phyloP scores from a whole-genome alignment of 2,329 filamentous ascomycete genomes.

The Lachnellula willkommii region DNA sequence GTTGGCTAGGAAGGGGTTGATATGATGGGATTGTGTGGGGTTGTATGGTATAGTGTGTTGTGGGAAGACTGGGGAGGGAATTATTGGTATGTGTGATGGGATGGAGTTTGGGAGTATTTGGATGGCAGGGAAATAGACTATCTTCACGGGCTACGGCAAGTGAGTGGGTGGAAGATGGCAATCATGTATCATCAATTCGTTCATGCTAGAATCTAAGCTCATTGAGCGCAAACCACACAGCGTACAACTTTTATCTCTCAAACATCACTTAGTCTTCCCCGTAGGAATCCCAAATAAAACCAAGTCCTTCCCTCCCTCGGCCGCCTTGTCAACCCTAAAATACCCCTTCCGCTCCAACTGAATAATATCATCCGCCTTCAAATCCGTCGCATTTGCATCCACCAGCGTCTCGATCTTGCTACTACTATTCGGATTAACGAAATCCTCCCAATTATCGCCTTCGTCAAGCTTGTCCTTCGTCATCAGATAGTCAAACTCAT shows the following conservation, averaged over 20 bases:
- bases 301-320: slow-evolving; percentile 52
- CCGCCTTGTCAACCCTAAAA: slow-evolving; percentile 72
- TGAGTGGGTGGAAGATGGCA: background rate
- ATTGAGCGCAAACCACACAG: background rate
- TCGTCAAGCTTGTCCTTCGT: slow-evolving; percentile 92
- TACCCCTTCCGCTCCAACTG: slow-evolving; percentile 93
- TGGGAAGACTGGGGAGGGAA: background rate
- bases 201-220: background rate
- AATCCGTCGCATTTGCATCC: slow-evolving; percentile 70
- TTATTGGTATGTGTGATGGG: background rate
- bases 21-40: slow-evolving; percentile 40
- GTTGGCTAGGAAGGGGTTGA: slow-evolving; percentile 69
- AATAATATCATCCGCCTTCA: slow-evolving; percentile 86
- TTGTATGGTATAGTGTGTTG: too few relatives aligned
- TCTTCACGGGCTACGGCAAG: background rate
- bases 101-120: background rate
- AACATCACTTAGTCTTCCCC: slow-evolving; percentile 42
- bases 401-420: slow-evolving; percentile 69
- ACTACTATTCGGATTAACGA: slow-evolving; percentile 68
- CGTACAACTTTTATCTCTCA: slow-evolving; percentile 1
- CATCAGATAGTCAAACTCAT: slow-evolving; percentile 92
- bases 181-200: slow-evolving; percentile 10
- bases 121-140: background rate
- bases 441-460: slow-evolving; percentile 80
- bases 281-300: slow-evolving; percentile 68